phyloP scores from a whole-genome alignment of 2,329 filamentous ascomycete genomes.

The Tolypocladium inflatum region DNA sequence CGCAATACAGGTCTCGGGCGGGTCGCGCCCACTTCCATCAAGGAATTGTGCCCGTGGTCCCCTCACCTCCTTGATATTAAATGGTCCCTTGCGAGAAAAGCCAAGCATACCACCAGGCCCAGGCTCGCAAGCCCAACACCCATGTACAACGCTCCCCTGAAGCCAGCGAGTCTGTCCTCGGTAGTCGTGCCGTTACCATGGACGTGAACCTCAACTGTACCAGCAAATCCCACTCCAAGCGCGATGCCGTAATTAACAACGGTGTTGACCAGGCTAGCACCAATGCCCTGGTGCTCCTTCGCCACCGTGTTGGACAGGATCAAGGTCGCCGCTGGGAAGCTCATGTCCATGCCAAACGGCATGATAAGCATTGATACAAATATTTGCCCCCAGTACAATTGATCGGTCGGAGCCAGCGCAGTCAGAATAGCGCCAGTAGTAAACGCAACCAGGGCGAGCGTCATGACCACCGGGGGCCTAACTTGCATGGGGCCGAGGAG shows the following conservation, averaged over 20 bases:
- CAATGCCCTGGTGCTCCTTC: slow-evolving; percentile 36
- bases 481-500: slow-evolving; percentile 27
- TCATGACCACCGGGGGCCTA: slow-evolving; percentile 29
- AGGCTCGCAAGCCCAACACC: slow-evolving; percentile 25
- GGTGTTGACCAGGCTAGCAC: slow-evolving; percentile 48
- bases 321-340: slow-evolving; percentile 51
- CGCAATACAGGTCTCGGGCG: no score
- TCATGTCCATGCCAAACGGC: slow-evolving; percentile 58
- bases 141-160: slow-evolving; percentile 16
- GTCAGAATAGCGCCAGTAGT: slow-evolving; percentile 31
- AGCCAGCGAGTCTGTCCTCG: slow-evolving; percentile 7
- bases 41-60: neutral
- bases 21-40: no score
- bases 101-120: slow-evolving; percentile 7
- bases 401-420: slow-evolving; percentile 37
- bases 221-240: slow-evolving; percentile 55
- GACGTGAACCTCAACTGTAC: slow-evolving; percentile 45
- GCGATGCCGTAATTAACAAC: slow-evolving; percentile 62
- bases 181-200: slow-evolving; percentile 10
- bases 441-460: slow-evolving; percentile 33
- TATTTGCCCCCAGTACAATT: slow-evolving; percentile 55
- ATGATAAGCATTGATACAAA: slow-evolving; percentile 51
- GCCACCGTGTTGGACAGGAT: slow-evolving; percentile 45
- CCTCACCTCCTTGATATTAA: neutral
- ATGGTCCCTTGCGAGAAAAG: neutral